A percentile compares a stretch with the other conserved stretches of the same genome.
Conservation (phyloP, 2,329 filamentous ascomycete genomes). For the Chrysosphaeria jannelii region DNA sequence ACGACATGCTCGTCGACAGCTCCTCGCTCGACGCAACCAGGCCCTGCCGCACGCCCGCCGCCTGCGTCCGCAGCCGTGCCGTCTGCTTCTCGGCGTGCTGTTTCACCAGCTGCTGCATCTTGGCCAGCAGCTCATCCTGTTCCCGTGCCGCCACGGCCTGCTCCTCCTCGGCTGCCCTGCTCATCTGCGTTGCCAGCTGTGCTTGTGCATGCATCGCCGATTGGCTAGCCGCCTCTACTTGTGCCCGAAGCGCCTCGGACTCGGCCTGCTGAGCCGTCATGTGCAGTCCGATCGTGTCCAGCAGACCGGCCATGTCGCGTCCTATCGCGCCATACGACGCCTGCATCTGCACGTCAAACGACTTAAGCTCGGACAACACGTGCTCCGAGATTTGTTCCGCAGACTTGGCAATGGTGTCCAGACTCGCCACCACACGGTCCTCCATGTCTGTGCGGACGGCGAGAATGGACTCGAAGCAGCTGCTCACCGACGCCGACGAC, state of each 20-base stretch:
- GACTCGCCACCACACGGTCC: slow-evolving; percentile 50
- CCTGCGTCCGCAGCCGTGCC: slow-evolving; percentile 31
- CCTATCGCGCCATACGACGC: slow-evolving; percentile 2
- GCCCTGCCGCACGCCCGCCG: slow-evolving; percentile 30
- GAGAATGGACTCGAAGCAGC: slow-evolving; percentile 77
- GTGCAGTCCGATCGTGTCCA: slow-evolving; percentile 51
- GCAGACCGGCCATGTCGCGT: slow-evolving; percentile 16
- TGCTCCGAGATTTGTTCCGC: slow-evolving; percentile 74
- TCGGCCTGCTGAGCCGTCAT: slow-evolving; percentile 50
- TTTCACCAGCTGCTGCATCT: slow-evolving; percentile 52
- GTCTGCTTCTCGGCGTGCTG: slow-evolving; percentile 47
- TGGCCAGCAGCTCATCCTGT: slow-evolving; percentile 38
- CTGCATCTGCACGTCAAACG: slow-evolving; percentile 35
- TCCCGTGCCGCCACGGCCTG: slow-evolving; percentile 41
- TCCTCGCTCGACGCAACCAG: slow-evolving; percentile 31
- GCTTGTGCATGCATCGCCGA: slow-evolving; percentile 37
- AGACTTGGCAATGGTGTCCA: slow-evolving; percentile 54
- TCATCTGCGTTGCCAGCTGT: slow-evolving; percentile 31
- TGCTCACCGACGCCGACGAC: slow-evolving; percentile 64
- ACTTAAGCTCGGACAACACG: slow-evolving; percentile 55
- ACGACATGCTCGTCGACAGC: slow-evolving; percentile 31
- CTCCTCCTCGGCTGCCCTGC: slow-evolving; percentile 47
- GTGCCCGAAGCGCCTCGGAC: slow-evolving; percentile 37
- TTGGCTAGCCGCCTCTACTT: slow-evolving; percentile 40
- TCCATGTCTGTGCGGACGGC: slow-evolving; percentile 73